phyloP scores from a whole-genome alignment of 2,329 filamentous ascomycete species.

The Aureobasidium leucospermi region DNA sequence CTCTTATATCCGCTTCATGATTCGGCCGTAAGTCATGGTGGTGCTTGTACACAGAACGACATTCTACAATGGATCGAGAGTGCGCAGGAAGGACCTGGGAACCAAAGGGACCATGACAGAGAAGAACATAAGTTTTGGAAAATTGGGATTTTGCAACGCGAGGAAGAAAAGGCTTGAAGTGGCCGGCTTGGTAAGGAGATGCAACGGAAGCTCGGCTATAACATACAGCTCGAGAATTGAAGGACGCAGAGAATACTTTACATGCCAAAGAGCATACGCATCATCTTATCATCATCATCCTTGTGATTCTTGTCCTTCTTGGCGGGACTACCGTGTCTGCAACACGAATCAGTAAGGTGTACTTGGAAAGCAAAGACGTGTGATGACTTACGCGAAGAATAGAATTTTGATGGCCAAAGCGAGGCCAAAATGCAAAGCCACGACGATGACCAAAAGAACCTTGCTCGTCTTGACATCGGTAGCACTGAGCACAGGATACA shows the following conservation, averaged over 20 bases:
- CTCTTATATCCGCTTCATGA: no score
- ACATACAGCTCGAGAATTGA: no score
- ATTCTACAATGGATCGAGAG: no score
- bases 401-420: conserved; percentile 91
- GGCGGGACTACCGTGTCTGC: conserved; percentile 11
- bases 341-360: not conserved
- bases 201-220: no score
- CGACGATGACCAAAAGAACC: conserved; percentile 73
- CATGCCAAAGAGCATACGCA: conserved; percentile 9
- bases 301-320: conserved; percentile 7
- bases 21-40: no score
- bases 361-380: not conserved
- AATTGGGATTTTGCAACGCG: no score
- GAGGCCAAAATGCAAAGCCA: conserved; percentile 80
- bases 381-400: conserved; percentile 65
- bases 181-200: no score
- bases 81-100: no score
- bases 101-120: no score
- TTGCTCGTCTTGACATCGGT: conserved; percentile 91
- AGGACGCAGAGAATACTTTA: not conserved
- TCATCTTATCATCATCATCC: conserved; percentile 1
- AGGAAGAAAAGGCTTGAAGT: no score
- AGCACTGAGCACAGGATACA: conserved; percentile 83
- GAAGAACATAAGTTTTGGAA: no score
- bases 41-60: no score